Evolutionary conservation across 179 eudicot genomes (phyloP).

Genomic region (Spergularia azorica): DNA sequence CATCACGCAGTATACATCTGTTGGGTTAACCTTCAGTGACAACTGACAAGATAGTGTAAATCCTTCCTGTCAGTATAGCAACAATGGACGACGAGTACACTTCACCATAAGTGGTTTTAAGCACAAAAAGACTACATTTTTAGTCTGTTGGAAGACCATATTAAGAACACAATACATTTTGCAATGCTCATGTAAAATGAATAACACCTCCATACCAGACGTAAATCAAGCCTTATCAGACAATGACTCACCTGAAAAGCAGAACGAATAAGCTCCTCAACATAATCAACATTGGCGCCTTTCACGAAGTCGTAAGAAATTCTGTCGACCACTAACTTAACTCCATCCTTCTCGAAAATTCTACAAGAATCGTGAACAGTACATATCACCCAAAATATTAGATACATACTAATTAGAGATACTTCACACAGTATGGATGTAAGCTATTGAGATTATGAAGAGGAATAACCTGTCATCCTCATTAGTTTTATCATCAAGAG

Average conservation of each 20-base stretch:
- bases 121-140: too few species aligned
- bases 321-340: slow-evolving; percentile 80
- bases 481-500: slow-evolving; percentile 66
- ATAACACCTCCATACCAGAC: background rate
- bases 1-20: background rate
- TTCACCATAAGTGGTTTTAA: too few species aligned
- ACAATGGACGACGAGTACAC: background rate
- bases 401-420: too few species aligned
- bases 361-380: slow-evolving; percentile 35
- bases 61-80: background rate
- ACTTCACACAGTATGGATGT: background rate
- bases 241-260: slow-evolving; percentile 79
- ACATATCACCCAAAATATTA: too few species aligned
- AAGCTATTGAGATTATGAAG: background rate
- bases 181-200: background rate
- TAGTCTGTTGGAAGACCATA: background rate
- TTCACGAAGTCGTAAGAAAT: slow-evolving; percentile 89
- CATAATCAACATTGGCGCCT: slow-evolving; percentile 94
- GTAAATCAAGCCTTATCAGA: background rate
- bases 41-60: background rate
- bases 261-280: slow-evolving; percentile 95
- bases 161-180: background rate
- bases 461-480: slow-evolving; percentile 71
- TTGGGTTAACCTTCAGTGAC: background rate
- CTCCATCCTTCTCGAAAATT: slow-evolving; percentile 85